phyloP scores from a whole-genome alignment of 768 basidiomycete genomes.

The Suillus lakei region DNA sequence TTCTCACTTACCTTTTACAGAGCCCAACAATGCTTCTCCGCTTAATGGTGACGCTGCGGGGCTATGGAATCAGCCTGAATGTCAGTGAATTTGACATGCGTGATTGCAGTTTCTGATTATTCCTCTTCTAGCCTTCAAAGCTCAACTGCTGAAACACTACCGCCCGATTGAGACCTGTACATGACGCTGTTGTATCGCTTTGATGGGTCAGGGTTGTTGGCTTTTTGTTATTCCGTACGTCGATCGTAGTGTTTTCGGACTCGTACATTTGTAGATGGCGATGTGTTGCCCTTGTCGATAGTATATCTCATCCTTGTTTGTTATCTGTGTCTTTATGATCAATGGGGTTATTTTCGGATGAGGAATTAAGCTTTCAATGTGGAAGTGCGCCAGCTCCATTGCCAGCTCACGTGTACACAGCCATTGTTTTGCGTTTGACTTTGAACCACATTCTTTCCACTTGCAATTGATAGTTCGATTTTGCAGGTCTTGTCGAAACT shows the following conservation, averaged over 20 bases:
- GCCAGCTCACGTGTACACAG: neutral
- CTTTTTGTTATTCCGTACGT: conserved; percentile 6
- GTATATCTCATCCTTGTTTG: conserved; percentile 20
- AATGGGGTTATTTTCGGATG: neutral
- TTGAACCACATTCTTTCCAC: neutral
- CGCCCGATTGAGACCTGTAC: conserved; percentile 52
- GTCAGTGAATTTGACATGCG: conserved; percentile 38
- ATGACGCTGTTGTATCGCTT: conserved; percentile 22
- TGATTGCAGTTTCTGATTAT: neutral
- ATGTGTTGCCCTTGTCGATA: conserved; percentile 8
- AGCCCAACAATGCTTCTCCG: conserved; percentile 93
- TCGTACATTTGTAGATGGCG: conserved; percentile 19
- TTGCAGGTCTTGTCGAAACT: neutral
- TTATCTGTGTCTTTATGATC: conserved; percentile 12
- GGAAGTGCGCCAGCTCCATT: neutral
- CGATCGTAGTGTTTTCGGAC: conserved; percentile 8
- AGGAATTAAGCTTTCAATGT: neutral
- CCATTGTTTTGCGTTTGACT: neutral
- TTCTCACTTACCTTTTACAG: conserved; percentile 40
- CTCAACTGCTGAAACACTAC: conserved; percentile 74
- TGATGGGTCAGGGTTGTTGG: conserved; percentile 7
- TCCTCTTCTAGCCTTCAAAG: conserved; percentile 62
- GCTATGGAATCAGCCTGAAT: conserved; percentile 76
- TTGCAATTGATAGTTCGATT: neutral
- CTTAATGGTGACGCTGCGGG: conserved; percentile 86